A percentile compares a stretch with the other conserved stretches of the same genome.
These are phyloP conservation scores for Willaertia magna DNA, from an alignment of 208 protist species.

Conservation along the genomic window DNA sequence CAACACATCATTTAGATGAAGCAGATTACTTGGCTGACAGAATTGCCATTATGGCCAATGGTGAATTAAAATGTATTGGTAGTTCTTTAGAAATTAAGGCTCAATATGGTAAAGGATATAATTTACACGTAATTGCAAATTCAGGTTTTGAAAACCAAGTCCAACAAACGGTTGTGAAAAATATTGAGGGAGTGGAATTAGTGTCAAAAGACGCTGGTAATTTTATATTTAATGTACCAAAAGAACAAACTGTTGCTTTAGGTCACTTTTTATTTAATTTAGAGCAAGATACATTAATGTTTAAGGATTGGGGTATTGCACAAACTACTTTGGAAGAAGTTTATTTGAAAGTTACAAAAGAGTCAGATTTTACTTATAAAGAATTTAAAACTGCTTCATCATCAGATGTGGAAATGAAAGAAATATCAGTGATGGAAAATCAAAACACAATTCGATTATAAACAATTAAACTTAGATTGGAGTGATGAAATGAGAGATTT, in stretches of 20 bases:
- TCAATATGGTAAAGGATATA: conserved; percentile 5
- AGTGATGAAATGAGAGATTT: too few relatives aligned
- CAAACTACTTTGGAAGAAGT: conserved; percentile 22
- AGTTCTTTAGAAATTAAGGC: neutral
- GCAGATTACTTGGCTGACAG: conserved; percentile 19
- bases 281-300: neutral
- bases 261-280: neutral
- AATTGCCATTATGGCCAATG: conserved; percentile 21
- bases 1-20: conserved; percentile 51
- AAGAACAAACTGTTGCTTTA: neutral
- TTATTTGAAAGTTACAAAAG: neutral
- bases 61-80: conserved; percentile 3
- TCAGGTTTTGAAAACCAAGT: neutral
- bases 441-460: too few relatives aligned
- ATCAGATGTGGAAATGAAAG: too few relatives aligned
- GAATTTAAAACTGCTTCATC: neutral
- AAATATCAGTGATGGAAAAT: too few relatives aligned
- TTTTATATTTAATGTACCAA: neutral
- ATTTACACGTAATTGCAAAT: neutral
- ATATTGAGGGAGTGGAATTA: neutral
- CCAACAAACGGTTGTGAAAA: neutral
- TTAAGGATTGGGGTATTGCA: conserved; percentile 13
- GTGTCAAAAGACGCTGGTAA: neutral
- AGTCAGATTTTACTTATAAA: neutral
- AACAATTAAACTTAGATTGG: too few relatives aligned